Conservation (phyloP, 192 early-diverging fungal species). For the Dissophora ornata region DNA sequence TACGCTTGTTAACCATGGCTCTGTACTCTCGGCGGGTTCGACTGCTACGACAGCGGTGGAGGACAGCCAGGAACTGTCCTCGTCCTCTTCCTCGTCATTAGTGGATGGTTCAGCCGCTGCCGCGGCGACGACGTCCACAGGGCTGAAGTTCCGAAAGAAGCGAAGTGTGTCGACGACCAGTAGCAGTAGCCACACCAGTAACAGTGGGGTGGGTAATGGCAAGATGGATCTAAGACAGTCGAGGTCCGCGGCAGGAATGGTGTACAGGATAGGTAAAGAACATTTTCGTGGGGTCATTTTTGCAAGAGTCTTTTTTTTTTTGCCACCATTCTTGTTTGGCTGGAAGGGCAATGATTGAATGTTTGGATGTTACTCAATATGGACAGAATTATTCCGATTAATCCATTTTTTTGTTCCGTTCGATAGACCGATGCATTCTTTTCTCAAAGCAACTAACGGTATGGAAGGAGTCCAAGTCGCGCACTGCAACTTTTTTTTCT, state of each 20-base stretch:
- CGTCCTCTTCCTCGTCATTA: background rate
- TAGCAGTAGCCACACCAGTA: constrained; percentile 6
- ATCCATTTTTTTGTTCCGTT: background rate
- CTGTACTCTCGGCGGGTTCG: background rate
- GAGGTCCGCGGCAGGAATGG: constrained; percentile 29
- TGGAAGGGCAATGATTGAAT: too few species aligned
- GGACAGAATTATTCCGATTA: too few species aligned
- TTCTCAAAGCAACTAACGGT: constrained; percentile 63
- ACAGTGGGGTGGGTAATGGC: background rate
- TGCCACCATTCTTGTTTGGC: too few species aligned
- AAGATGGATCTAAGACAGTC: constrained; percentile 46
- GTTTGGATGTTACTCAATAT: too few species aligned
- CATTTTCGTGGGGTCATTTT: background rate
- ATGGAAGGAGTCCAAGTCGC: too few species aligned
- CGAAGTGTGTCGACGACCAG: constrained; percentile 2
- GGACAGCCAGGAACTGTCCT: background rate
- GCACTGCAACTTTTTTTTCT: too few species aligned
- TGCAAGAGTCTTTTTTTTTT: background rate
- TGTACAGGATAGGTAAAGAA: constrained; percentile 43
- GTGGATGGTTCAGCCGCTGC: background rate
- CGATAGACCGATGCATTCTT: constrained; percentile 58
- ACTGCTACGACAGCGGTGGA: background rate
- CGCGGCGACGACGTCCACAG: background rate
- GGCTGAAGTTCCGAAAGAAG: constrained; percentile 20
- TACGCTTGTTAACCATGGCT: background rate